A percentile compares a stretch with the other conserved stretches of the same genome.
phyloP scores from a whole-genome alignment of 345 rosid genomes.

The Iberis pinnata region DNA sequence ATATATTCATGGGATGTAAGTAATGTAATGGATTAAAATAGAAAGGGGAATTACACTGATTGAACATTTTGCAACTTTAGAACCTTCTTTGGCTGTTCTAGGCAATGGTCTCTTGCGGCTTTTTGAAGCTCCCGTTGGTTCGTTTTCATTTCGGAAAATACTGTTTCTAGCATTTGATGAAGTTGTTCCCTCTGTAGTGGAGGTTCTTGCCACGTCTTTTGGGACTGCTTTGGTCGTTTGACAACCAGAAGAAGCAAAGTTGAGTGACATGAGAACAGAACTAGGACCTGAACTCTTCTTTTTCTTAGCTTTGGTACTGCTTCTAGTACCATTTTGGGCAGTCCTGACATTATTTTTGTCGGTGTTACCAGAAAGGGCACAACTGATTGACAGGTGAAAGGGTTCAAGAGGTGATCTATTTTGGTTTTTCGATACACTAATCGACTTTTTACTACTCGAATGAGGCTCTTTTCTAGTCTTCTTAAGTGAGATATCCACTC shows the following conservation, averaged over 20 bases:
- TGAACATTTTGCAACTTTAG: constrained; percentile 32
- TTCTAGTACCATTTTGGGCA: constrained; percentile 12
- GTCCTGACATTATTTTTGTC: background rate
- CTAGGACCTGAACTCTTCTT: constrained; percentile 31
- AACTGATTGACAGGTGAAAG: constrained; percentile 2
- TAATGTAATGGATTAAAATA: constrained; percentile 9
- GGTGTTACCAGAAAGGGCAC: constrained; percentile 3
- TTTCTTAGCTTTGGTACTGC: too few relatives aligned
- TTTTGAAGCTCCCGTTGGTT: constrained; percentile 12
- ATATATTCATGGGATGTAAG: background rate
- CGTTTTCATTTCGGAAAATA: too few relatives aligned
- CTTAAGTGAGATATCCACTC: constrained; percentile 5
- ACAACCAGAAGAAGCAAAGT: constrained; percentile 32
- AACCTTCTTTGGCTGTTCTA: constrained; percentile 34
- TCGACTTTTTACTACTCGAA: constrained; percentile 14
- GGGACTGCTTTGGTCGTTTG: constrained; percentile 32
- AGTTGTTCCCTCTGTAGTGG: constrained; percentile 22
- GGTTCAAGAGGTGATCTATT: constrained; percentile 17
- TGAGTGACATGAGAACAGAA: constrained; percentile 47
- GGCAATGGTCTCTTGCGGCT: constrained; percentile 32
- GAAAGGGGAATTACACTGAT: constrained; percentile 39
- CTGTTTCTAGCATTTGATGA: constrained; percentile 33
- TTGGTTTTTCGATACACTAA: constrained; percentile 5
- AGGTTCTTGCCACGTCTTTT: constrained; percentile 30
- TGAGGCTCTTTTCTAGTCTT: constrained; percentile 15